Conservation (phyloP, 495 filamentous ascomycete species). For the Aspergillus avenaceus region DNA sequence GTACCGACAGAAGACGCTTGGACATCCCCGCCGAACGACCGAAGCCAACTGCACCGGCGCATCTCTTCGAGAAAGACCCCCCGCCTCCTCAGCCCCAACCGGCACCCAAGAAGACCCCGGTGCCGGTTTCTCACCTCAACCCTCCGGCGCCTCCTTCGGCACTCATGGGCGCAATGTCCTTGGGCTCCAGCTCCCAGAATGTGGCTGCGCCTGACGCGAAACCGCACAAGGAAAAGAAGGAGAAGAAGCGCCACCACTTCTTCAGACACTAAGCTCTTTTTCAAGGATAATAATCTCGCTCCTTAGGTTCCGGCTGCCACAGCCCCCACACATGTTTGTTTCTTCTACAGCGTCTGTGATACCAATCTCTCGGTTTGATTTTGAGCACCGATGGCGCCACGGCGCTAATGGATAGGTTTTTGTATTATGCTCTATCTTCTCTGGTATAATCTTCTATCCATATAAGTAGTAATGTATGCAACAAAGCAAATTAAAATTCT, state of each 20-base stretch:
- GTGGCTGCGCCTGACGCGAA: slow-evolving; percentile 22
- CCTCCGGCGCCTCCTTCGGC: slow-evolving; percentile 50
- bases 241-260: slow-evolving; percentile 55
- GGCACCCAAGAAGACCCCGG: slow-evolving; percentile 31
- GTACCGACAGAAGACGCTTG: slow-evolving; percentile 65
- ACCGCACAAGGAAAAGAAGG: slow-evolving; percentile 35
- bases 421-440: neutral
- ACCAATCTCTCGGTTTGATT: slow-evolving; percentile 27
- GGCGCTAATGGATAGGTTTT: neutral
- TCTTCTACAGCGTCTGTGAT: slow-evolving; percentile 36
- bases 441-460: neutral
- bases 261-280: slow-evolving; percentile 49
- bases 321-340: slow-evolving; percentile 8
- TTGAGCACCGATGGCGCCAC: slow-evolving; percentile 4
- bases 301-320: neutral
- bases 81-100: slow-evolving; percentile 43
- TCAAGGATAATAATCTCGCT: neutral
- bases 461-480: slow-evolving; percentile 5
- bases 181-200: slow-evolving; percentile 35
- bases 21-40: slow-evolving; percentile 79
- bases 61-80: slow-evolving; percentile 78
- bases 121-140: slow-evolving; percentile 18
- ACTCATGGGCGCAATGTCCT: slow-evolving; percentile 54
- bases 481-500: neutral
- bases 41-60: slow-evolving; percentile 73